Evolutionary conservation across 192 early-diverging fungal genomes (phyloP), one percentile per base, ranked within the genome.

Genomic region (Glomus cerebriforme): DNA sequence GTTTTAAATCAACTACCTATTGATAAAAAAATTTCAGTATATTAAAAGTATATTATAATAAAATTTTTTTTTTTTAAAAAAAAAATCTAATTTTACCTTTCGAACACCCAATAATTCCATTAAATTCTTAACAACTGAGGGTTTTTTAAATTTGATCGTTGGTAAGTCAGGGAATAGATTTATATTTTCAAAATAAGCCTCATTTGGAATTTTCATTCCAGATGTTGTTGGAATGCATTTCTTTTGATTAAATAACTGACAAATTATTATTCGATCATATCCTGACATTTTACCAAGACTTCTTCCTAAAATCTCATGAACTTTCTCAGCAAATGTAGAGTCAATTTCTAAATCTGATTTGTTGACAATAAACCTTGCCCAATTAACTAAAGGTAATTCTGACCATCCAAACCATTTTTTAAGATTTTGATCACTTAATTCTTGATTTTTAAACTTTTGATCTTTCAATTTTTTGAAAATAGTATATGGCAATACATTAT

Each of bases 91-190:
- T 26, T 69, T 64, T 81, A 87, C 88, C 84, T 95, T 94, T 9
- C 94, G 86, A 13, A 96, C 93, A 15, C 96, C n/a, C n/a, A n/a
- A n/a, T n/a, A n/a, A n/a, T n/a, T n/a, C 95, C 39, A 43, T 43
- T 43, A 43, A 85, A 83, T 29, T 96, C 39, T 74, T 12, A 95
- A 87, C 39, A 80, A 59, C 8, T 95, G 91, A 13, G 71, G n/a
- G 17, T 64, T 87, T 59, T 22, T 85, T 79, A 31, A 94, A 89
- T 8, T 83, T 45, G 34, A 95, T 86, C 9, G 92, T 87, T 2
- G 96, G 94, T 32, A 97, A 82, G 80, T 96, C 94, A 27, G 88
- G 90, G 85, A 97, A 96, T 1, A 97, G 80, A 5, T 89, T 94
- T 1, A 95, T 95, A 8, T 84, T 90, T 19, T 82, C 82, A 83